Conservation (phyloP, 495 filamentous ascomycete genomes). For the Penicillium cataractarum region DNA sequence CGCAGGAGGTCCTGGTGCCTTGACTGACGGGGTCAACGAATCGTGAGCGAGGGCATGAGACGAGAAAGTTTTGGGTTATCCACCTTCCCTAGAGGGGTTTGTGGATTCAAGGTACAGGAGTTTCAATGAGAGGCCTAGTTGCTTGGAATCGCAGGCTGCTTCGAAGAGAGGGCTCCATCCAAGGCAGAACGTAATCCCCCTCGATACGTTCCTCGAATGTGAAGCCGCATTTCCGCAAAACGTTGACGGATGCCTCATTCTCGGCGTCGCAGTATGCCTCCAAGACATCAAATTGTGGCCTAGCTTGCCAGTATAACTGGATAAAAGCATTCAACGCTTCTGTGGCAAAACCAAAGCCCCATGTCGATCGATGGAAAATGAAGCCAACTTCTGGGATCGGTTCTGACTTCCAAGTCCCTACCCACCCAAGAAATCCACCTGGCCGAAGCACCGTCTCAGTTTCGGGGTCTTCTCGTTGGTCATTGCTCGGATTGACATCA, state of each 20-base stretch:
- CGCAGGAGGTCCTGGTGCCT: too few species aligned
- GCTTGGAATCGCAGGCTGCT: conserved; percentile 12
- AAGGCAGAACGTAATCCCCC: conserved; percentile 26
- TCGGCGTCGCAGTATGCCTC: conserved; percentile 24
- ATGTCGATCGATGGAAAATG: conserved; percentile 29
- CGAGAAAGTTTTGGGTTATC: too few species aligned
- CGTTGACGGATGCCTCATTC: conserved; percentile 21
- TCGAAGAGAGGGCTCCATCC: conserved; percentile 24
- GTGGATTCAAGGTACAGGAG: not conserved
- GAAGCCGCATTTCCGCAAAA: conserved; percentile 32
- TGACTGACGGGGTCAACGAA: too few species aligned
- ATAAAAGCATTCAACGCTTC: conserved; percentile 34
- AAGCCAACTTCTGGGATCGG: conserved; percentile 35
- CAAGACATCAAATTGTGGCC: conserved; percentile 23
- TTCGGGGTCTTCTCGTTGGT: not conserved
- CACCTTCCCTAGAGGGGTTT: too few species aligned
- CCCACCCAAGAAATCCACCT: conserved; percentile 13
- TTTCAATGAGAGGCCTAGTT: not conserved
- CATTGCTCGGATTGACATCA: not conserved
- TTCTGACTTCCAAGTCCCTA: conserved; percentile 18
- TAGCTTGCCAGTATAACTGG: conserved; percentile 30
- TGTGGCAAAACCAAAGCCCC: conserved; percentile 38
- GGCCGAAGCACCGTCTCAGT: not conserved
- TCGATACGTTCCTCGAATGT: conserved; percentile 13
- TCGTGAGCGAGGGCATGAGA: too few species aligned